A percentile compares a stretch with the other conserved stretches of the same genome.
Conservation (phyloP, 2,329 filamentous ascomycete species). For the Talaromyces rugulosus region DNA sequence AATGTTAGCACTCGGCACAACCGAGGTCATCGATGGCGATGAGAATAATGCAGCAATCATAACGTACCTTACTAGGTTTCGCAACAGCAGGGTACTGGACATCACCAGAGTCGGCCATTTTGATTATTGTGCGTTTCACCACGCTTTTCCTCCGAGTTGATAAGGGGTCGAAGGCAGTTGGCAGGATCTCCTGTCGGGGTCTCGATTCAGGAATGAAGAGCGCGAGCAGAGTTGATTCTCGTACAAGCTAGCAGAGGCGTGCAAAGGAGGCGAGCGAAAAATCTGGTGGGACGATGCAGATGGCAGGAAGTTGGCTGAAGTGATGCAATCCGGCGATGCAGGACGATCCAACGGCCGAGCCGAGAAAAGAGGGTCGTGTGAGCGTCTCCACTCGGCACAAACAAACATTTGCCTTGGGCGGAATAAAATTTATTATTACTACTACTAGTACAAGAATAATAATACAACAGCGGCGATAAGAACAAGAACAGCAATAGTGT, state of each 20-base stretch:
- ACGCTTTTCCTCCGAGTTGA: slow-evolving; percentile 13
- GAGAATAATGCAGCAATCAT: neutral
- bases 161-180: slow-evolving; percentile 13
- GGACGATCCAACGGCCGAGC: slow-evolving; percentile 5
- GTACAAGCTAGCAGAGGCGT: neutral
- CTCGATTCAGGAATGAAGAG: neutral
- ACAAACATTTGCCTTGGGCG: neutral
- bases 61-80: slow-evolving; percentile 35
- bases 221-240: neutral
- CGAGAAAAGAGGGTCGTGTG: slow-evolving; percentile 3
- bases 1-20: neutral
- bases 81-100: slow-evolving; percentile 36
- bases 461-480: too few relatives aligned
- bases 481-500: too few relatives aligned
- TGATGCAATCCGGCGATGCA: slow-evolving; percentile 14
- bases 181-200: neutral
- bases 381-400: neutral
- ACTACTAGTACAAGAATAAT: too few relatives aligned
- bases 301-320: slow-evolving; percentile 7
- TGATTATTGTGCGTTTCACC: slow-evolving; percentile 19
- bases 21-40: neutral
- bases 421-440: too few relatives aligned
- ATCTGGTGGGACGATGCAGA: slow-evolving; percentile 8
- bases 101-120: slow-evolving; percentile 29
- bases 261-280: slow-evolving; percentile 5